phyloP scores from a whole-genome alignment of 805 yeast species.

The Ogataea kodamae region DNA sequence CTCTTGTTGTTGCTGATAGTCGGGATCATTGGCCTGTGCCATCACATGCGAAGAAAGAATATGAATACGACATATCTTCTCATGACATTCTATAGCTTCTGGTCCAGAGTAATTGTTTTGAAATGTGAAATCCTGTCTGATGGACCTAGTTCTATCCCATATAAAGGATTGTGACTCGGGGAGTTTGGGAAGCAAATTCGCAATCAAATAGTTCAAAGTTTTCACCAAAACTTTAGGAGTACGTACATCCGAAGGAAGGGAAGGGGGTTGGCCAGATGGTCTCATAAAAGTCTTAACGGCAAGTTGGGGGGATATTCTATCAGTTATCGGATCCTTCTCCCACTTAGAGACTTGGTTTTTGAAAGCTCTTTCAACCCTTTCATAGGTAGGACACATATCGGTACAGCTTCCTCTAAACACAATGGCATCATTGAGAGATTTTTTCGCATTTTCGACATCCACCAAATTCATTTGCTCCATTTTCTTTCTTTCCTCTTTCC shows the following conservation, averaged over 20 bases:
- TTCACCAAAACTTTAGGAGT: conserved; percentile 74
- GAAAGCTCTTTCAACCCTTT: conserved; percentile 79
- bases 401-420: conserved; percentile 80
- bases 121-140: conserved; percentile 94
- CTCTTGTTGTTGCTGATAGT: conserved; percentile 92
- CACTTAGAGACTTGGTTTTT: conserved; percentile 81
- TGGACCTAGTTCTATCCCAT: conserved; percentile 97
- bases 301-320: conserved; percentile 49
- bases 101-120: conserved; percentile 93
- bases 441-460: conserved; percentile 79
- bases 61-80: conserved; percentile 85
- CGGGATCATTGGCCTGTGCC: conserved; percentile 63
- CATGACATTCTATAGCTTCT: conserved; percentile 91
- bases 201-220: conserved; percentile 70
- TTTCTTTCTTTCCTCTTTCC: conserved; percentile 67
- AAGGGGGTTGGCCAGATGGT: conserved; percentile 98
- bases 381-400: conserved; percentile 95
- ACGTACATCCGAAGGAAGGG: conserved; percentile 94
- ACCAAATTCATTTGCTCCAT: conserved; percentile 84
- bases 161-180: conserved; percentile 87
- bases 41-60: conserved; percentile 76
- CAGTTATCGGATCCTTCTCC: conserved; percentile 65
- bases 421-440: conserved; percentile 85
- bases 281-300: conserved; percentile 93
- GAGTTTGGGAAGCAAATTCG: conserved; percentile 55